Percentiles rank a stretch among this genome's conserved stretches.
Conservation (phyloP, 805 yeast genomes). For the Peterozyma xylosa region DNA sequence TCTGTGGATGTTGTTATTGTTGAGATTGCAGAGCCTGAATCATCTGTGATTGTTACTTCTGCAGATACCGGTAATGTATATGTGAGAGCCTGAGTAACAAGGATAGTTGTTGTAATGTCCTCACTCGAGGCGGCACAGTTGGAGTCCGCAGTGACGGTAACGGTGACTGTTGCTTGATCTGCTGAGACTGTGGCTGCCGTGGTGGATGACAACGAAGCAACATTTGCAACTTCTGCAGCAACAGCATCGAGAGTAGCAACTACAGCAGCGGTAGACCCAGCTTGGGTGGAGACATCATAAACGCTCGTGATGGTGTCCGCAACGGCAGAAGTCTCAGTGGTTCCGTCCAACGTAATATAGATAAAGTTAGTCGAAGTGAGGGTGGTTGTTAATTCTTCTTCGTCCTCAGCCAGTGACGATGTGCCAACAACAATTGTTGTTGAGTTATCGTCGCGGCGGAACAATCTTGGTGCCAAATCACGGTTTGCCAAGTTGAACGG, state of each 20-base stretch:
- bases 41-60: slow-evolving; percentile 22
- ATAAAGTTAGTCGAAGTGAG: slow-evolving; percentile 9
- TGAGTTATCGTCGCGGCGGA: slow-evolving; percentile 7
- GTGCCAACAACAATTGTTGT: slow-evolving; percentile 11
- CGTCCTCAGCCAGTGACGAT: not conserved
- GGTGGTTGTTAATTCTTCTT: slow-evolving; percentile 5
- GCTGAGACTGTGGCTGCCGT: slow-evolving; percentile 3
- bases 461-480: slow-evolving; percentile 1
- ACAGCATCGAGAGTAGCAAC: not conserved
- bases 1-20: slow-evolving; percentile 21
- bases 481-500: slow-evolving; percentile 7
- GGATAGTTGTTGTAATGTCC: slow-evolving; percentile 12
- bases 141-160: slow-evolving; percentile 14
- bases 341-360: slow-evolving; percentile 3
- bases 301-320: not conserved
- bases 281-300: slow-evolving; percentile 3
- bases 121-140: slow-evolving; percentile 7
- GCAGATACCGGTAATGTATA: slow-evolving; percentile 22
- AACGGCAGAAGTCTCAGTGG: slow-evolving; percentile 5
- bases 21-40: slow-evolving; percentile 19
- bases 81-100: slow-evolving; percentile 14
- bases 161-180: slow-evolving; percentile 19
- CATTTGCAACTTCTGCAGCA: not conserved
- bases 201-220: not conserved
- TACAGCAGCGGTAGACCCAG: slow-evolving; percentile 5